These are phyloP conservation scores for Metschnikowia colocasiae DNA, from an alignment of 805 yeast genomes.

Conservation along the genomic window DNA sequence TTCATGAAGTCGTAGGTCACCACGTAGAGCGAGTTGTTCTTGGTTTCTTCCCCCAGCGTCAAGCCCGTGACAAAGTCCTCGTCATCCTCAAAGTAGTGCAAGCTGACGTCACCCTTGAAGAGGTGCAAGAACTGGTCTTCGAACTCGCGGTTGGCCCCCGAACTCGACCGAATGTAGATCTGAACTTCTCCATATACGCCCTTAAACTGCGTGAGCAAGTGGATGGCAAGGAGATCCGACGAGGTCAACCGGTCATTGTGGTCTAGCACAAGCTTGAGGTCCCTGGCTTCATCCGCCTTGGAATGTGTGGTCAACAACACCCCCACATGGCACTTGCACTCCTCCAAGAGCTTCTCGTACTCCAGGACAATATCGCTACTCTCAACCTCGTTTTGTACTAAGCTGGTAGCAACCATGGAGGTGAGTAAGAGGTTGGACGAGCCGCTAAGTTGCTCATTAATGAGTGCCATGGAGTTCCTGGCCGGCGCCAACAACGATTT, in stretches of 20 bases:
- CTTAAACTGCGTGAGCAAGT: constrained; percentile 24
- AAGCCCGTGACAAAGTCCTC: constrained; percentile 5
- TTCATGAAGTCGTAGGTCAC: constrained; percentile 16
- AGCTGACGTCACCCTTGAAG: constrained; percentile 7
- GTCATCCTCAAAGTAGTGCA: constrained; percentile 9
- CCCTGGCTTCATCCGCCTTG: constrained; percentile 11
- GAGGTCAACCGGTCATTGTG: constrained; percentile 33
- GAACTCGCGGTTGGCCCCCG: constrained; percentile 13
- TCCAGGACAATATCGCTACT: constrained; percentile 16
- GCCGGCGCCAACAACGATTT: constrained; percentile 31
- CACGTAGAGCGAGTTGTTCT: constrained; percentile 4
- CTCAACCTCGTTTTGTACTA: constrained; percentile 14
- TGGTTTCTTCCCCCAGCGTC: neutral
- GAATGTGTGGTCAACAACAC: constrained; percentile 21
- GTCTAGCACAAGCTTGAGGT: constrained; percentile 27
- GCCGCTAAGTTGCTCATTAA: constrained; percentile 31
- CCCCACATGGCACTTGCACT: constrained; percentile 31
- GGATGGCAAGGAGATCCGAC: constrained; percentile 33
- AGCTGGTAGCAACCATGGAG: constrained; percentile 16
- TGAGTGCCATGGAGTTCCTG: constrained; percentile 27
- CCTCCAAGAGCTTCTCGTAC: constrained; percentile 26
- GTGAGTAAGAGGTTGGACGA: constrained; percentile 27
- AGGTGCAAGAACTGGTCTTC: constrained; percentile 15
- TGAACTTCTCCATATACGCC: constrained; percentile 5
- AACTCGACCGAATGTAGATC: constrained; percentile 14